Evolutionary conservation across 2,329 filamentous ascomycete genomes (phyloP).

Genomic region (Herpotrichia juniperi): DNA sequence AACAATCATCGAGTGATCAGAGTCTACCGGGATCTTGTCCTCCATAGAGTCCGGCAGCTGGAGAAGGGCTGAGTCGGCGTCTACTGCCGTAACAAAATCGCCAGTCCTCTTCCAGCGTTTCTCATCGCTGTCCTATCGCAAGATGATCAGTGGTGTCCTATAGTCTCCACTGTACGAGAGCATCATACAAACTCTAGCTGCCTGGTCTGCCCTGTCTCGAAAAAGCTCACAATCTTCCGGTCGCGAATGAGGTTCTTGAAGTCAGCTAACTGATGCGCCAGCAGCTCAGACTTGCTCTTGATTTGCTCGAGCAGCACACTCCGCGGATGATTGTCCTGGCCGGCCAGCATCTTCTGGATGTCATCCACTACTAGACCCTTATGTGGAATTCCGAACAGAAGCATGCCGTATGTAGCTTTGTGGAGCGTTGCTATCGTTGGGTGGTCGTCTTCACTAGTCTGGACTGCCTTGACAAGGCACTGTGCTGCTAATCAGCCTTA

Average conservation of each 20-base stretch:
- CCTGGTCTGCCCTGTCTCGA: slow-evolving; percentile 30
- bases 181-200: slow-evolving; percentile 24
- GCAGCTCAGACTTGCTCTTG: slow-evolving; percentile 6
- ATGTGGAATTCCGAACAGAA: slow-evolving; percentile 18
- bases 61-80: too few relatives aligned
- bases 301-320: slow-evolving; percentile 8
- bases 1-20: too few relatives aligned
- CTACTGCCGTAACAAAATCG: too few relatives aligned
- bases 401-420: slow-evolving; percentile 17
- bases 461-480: too few relatives aligned
- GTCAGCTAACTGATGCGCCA: slow-evolving; percentile 23
- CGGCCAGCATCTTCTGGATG: slow-evolving; percentile 11
- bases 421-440: slow-evolving; percentile 8
- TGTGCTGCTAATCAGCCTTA: too few relatives aligned
- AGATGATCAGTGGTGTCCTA: too few relatives aligned
- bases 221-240: slow-evolving; percentile 37
- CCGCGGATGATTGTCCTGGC: slow-evolving; percentile 5
- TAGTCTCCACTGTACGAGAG: too few relatives aligned
- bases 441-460: slow-evolving; percentile 8
- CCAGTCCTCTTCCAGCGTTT: too few relatives aligned
- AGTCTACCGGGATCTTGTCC: too few relatives aligned
- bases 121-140: too few relatives aligned
- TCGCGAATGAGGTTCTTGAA: slow-evolving; percentile 36
- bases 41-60: too few relatives aligned
- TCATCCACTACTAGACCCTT: slow-evolving; percentile 15